Evolutionary conservation across 2,329 filamentous ascomycete genomes (phyloP).

Genomic region (Calonectria henricotiae): DNA sequence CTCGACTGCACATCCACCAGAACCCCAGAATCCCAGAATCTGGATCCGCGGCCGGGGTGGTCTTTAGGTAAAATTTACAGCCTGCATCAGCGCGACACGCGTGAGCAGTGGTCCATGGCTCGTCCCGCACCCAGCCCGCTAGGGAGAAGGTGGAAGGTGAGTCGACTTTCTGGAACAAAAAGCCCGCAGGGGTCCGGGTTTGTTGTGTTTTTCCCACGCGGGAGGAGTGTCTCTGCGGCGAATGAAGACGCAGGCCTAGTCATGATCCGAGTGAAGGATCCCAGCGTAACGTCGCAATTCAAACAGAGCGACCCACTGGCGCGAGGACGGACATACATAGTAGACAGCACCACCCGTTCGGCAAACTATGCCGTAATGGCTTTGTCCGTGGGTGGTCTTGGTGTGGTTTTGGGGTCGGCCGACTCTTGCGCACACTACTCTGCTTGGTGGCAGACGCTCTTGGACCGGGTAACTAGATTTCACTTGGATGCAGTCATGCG

Average conservation of each 20-base stretch:
- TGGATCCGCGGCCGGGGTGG: constrained; percentile 23
- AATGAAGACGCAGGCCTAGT: neutral
- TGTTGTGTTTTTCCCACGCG: neutral
- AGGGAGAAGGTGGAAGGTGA: constrained; percentile 37
- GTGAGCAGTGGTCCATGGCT: constrained; percentile 3
- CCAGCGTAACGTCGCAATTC: constrained; percentile 34
- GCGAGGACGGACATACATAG: neutral
- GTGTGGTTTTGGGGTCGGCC: neutral
- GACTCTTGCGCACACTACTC: constrained; percentile 1
- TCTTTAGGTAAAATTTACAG: constrained; percentile 33
- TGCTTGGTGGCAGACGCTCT: neutral
- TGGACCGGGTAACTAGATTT: neutral
- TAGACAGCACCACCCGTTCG: constrained; percentile 2
- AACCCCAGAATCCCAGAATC: constrained; percentile 32
- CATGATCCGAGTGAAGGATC: neutral
- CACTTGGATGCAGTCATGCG: neutral
- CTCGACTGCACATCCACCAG: constrained; percentile 48
- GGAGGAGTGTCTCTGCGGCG: neutral
- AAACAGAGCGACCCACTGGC: constrained; percentile 6
- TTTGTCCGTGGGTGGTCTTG: neutral
- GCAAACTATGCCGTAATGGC: constrained; percentile 22
- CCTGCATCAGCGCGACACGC: neutral
- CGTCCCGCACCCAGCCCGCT: constrained; percentile 25
- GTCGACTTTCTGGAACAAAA: constrained; percentile 20
- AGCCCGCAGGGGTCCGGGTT: constrained; percentile 2